phyloP scores from a whole-genome alignment of 331 rosid species.

The Stylosanthes scabra region DNA sequence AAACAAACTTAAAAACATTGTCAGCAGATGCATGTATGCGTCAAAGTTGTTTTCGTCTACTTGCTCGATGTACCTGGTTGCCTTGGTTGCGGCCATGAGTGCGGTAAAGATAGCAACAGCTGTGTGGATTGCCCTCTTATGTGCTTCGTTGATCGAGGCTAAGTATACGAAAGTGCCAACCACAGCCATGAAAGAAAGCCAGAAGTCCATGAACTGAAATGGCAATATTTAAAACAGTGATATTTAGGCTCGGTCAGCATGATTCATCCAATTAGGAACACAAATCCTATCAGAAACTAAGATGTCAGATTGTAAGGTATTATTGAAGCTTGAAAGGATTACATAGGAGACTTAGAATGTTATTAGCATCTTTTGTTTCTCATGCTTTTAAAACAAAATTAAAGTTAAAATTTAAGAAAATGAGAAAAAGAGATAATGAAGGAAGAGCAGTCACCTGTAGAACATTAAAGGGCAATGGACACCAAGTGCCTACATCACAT shows the following conservation, averaged over 20 bases:
- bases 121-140: slow-evolving; percentile 84
- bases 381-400: too few species aligned
- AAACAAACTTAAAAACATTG: slow-evolving; percentile 2
- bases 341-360: neutral
- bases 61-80: slow-evolving; percentile 73
- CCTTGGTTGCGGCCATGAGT: slow-evolving; percentile 80
- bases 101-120: slow-evolving; percentile 90
- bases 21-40: neutral
- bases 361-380: slow-evolving; percentile 16
- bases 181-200: slow-evolving; percentile 99
- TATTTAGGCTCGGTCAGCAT: neutral
- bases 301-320: slow-evolving; percentile 1
- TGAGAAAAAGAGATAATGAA: slow-evolving; percentile 24
- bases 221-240: slow-evolving; percentile 30
- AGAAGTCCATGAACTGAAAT: slow-evolving; percentile 96
- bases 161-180: slow-evolving; percentile 87
- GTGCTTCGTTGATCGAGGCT: slow-evolving; percentile 72
- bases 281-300: slow-evolving; percentile 9
- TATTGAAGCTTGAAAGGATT: slow-evolving; percentile 6
- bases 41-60: slow-evolving; percentile 8
- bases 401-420: neutral
- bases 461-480: slow-evolving; percentile 68
- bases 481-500: slow-evolving; percentile 98
- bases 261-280: neutral
- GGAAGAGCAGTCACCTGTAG: slow-evolving; percentile 69